phyloP scores from a whole-genome alignment of 371 early-diverging fungal species.

The Mortierella sp. region DNA sequence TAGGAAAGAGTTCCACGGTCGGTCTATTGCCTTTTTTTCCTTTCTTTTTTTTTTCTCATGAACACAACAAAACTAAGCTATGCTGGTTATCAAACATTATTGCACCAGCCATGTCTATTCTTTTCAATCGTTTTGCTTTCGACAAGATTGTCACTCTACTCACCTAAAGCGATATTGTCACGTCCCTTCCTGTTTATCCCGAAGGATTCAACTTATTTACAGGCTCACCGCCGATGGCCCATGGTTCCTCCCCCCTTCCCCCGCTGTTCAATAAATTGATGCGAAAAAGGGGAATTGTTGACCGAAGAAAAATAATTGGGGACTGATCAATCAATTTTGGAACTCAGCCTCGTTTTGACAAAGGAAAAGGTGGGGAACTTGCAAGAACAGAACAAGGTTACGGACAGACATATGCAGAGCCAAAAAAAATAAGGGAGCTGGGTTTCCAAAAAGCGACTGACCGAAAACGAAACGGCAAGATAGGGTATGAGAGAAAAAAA shows the following conservation, averaged over 20 bases:
- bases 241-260: background rate
- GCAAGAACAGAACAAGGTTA: background rate
- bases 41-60: background rate
- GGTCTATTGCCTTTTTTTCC: background rate
- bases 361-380: conserved; percentile 4
- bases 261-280: background rate
- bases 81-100: too few species aligned
- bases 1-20: background rate
- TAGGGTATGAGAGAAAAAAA: background rate
- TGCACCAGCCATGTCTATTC: background rate
- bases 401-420: background rate
- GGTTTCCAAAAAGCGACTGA: conserved; percentile 2
- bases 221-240: background rate
- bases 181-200: background rate
- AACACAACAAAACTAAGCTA: background rate
- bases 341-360: background rate
- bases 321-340: background rate
- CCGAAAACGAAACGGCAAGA: background rate
- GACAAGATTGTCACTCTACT: background rate
- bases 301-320: background rate
- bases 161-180: background rate
- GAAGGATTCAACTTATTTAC: background rate
- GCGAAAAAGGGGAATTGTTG: background rate
- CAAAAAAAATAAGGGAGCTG: background rate
- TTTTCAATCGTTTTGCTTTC: background rate